A percentile compares a stretch with the other conserved stretches of the same genome.
These are phyloP conservation scores for Ascocoryne sarcoides DNA, from an alignment of 2,329 filamentous ascomycete genomes.

Conservation along the genomic window DNA sequence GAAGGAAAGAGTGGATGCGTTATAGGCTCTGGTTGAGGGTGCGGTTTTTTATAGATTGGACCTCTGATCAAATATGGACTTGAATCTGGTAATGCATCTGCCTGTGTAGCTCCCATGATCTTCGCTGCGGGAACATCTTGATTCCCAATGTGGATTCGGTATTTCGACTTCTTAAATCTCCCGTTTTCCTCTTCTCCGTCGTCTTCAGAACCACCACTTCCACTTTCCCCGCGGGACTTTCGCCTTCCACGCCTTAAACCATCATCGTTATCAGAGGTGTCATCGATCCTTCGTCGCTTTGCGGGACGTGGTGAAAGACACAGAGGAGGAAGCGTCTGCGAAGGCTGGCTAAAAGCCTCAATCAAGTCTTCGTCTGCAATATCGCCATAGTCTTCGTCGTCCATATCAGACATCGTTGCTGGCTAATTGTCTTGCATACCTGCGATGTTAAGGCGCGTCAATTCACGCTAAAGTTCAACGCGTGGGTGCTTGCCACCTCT, in stretches of 20 bases:
- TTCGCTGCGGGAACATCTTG: slow-evolving; percentile 19
- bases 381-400: slow-evolving; percentile 55
- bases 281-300: slow-evolving; percentile 29
- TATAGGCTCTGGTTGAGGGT: slow-evolving; percentile 17
- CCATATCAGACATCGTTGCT: slow-evolving; percentile 4
- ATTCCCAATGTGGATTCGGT: slow-evolving; percentile 22
- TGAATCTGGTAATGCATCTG: slow-evolving; percentile 29
- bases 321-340: slow-evolving; percentile 23
- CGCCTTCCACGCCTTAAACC: slow-evolving; percentile 6
- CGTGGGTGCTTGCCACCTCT: too few species aligned
- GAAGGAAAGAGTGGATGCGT: slow-evolving; percentile 2
- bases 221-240: slow-evolving; percentile 11
- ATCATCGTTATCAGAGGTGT: slow-evolving; percentile 6
- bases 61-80: slow-evolving; percentile 43
- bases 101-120: slow-evolving; percentile 26
- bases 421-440: too few species aligned
- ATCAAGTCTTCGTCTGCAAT: slow-evolving; percentile 60
- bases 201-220: slow-evolving; percentile 8
- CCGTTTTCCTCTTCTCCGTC: slow-evolving; percentile 17
- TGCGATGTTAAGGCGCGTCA: too few species aligned
- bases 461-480: too few species aligned
- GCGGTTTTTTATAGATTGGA: slow-evolving; percentile 40
- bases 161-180: slow-evolving; percentile 24
- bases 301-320: slow-evolving; percentile 24
- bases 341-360: slow-evolving; percentile 44